These are phyloP conservation scores for Chenopodium berlandieri DNA, from an alignment of 148 eudicot genomes.

Conservation along the genomic window DNA sequence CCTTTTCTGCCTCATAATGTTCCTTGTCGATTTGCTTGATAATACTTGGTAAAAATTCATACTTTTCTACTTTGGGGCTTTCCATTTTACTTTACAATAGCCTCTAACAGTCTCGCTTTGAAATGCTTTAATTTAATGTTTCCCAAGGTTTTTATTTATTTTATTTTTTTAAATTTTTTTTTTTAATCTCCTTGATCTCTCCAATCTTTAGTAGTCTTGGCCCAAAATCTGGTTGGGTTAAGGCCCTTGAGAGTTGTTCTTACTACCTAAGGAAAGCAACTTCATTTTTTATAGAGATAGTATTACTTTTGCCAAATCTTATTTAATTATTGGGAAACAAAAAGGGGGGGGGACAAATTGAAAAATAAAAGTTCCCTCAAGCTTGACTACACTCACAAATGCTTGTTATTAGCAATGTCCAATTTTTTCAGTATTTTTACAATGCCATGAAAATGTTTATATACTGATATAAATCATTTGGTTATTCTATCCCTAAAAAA, in stretches of 20 bases:
- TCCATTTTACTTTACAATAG: too few species aligned
- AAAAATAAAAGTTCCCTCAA: neutral
- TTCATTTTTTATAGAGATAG: neutral
- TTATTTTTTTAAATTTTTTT: too few species aligned
- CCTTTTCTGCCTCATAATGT: neutral
- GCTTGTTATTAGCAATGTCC: neutral
- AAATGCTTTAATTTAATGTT: neutral
- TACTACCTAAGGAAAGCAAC: neutral
- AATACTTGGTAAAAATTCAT: neutral
- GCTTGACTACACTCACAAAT: neutral
- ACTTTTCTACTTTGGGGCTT: neutral
- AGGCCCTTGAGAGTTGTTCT: neutral
- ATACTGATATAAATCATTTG: neutral
- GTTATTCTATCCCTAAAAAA: slow-evolving; percentile 18
- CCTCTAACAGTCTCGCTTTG: too few species aligned
- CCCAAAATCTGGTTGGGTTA: neutral
- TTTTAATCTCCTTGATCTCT: neutral
- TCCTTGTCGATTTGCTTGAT: neutral
- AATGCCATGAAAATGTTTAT: neutral
- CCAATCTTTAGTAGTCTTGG: neutral
- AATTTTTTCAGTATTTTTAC: neutral
- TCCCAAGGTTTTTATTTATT: neutral
- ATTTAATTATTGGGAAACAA: neutral
- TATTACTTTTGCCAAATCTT: neutral
- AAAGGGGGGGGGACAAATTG: too few species aligned